phyloP scores from a whole-genome alignment of 2,329 filamentous ascomycete species.

The Zalaria sp. region DNA sequence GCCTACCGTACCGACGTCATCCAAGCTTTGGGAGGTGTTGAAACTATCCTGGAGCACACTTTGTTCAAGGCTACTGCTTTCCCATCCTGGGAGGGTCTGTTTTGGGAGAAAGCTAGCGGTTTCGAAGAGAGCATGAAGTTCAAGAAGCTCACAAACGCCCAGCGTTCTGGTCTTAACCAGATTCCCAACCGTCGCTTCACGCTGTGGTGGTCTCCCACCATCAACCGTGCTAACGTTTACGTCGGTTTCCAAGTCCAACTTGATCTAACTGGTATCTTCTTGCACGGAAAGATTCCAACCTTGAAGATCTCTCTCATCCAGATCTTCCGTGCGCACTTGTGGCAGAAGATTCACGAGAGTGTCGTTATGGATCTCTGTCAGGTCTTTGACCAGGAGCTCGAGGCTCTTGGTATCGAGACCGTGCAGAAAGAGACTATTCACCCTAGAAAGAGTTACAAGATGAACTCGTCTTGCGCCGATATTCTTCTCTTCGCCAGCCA shows the following conservation, averaged over 20 bases:
- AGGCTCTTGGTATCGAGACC: conserved; percentile 89
- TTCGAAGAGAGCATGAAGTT: conserved; percentile 67
- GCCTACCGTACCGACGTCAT: conserved; percentile 95
- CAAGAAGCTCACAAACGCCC: conserved; percentile 96
- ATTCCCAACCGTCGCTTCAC: conserved; percentile 98
- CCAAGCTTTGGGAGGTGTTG: conserved; percentile 87
- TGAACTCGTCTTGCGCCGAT: conserved; percentile 98
- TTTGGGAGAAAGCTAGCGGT: conserved; percentile 45
- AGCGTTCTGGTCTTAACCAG: conserved; percentile 91
- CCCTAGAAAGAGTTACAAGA: conserved; percentile 98
- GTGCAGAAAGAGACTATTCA: conserved; percentile 99
- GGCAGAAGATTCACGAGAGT: conserved; percentile 98
- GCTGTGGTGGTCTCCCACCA: conserved; percentile 73
- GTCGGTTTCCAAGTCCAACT: conserved; percentile 99
- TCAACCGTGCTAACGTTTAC: conserved; percentile 93
- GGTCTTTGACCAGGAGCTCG: conserved; percentile 93
- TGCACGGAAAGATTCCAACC: conserved; percentile 97
- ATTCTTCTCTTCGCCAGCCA: conserved; percentile 93
- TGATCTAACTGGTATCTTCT: conserved; percentile 94
- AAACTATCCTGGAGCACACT: conserved; percentile 94
- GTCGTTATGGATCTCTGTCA: conserved; percentile 99
- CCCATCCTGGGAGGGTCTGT: conserved; percentile 90
- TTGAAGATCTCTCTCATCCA: conserved; percentile 97
- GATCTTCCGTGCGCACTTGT: conserved; percentile 98
- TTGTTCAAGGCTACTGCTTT: conserved; percentile 90